Base-by-base conservation (phyloP, 2,329 filamentous ascomycete species). In the Ceratocystis alfenasii region DNA sequence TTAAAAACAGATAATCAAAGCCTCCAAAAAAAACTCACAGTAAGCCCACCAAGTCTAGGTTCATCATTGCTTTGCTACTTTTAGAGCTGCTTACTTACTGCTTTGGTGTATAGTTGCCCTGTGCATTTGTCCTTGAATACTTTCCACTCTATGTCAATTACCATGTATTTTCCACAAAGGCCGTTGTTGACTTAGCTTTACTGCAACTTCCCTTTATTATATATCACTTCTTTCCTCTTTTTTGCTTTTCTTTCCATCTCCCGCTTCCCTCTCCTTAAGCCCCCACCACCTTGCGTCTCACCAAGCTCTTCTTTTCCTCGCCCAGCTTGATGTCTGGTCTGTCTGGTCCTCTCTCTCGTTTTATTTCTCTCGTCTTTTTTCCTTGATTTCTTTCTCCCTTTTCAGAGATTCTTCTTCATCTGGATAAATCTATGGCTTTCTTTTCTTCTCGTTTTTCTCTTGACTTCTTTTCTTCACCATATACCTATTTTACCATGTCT, bases 151-250 rank as follows among this genome's bases (percentile, higher is more conserved):
- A 59, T n/a, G 30, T 28, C 55, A 59, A 36, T 8, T 59, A 12
- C 28, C 28, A 17, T 8, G 17, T 5, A n/a, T n/a, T 33, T 20
- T 6, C 20, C 15, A 53, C 5, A n/a, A 55, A 55, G n/a, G 8
- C 28, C 17, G 33, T 59, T 59, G 25, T 10, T 20, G 55, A 33
- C 15, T 57, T 33, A 6, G 53, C 28, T 30, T 33, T 20, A 30
- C 22, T n/a, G 28, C 28, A 59, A 20, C 55, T 59, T 59, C 55
- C 55, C 55, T 59, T 59, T 59, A 59, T 36, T 59, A 59, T 59
- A 59, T 59, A 59, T 20, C 55, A 59, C 55, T 36, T 59, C 55
- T 59, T 59, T 59, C 55, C 55, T 33, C 15, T 59, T 36, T 57
- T 17, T 41, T 41, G 36, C 55, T 36, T 20, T 59, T 59, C 28